Base-by-base conservation (phyloP, 345 rosid genomes). In the Rhodamnia argentea region DNA sequence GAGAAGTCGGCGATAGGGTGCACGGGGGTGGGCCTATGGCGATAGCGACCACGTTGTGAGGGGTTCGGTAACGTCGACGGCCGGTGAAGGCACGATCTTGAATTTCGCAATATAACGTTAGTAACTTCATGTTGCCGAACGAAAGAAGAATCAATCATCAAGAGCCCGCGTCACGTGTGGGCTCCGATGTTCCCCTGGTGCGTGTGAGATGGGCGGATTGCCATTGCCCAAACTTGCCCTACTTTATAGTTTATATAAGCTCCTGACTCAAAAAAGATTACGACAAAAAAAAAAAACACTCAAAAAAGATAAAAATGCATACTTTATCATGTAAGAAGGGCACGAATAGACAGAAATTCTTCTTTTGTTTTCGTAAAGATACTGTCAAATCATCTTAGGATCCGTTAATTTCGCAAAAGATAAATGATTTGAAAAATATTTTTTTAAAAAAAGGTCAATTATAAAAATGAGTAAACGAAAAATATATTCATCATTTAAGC, bases 131-230 rank as follows among this genome's bases (percentile, higher is more conserved):
- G 29, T 62, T 29, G 14, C 1, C 0, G 1, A 62, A 1, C 3
- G 2, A 15, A 15, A 62, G 0, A 4, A 62, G 0, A 4, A 62
- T 16, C 7, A 23, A 64, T 16, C 13, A 4, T 16, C 23, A 29
- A 32, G 40, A 29, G 76, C 23, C 32, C 24, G 20, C 6, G 13
- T 1, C 3, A 0, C 0, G 1, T 64, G 3, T 16, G 12, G 0
- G 0, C 44, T 64, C 76, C 40, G 29, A 32, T 0, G 3, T 32
- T 64, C 9, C 3, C 0, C 0, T 9, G 5, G 3, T 14, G 16
- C 1, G 13, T 16, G 40, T 32, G 32, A 27, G 8, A 62, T 0
- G 40, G 22, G 20, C 7, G 10, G 20, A 14, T 2, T 7, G 74
- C 40, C 37, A 7, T 0, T n/a, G 3, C 14, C 26, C n/a, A 1